A percentile compares a stretch with the other conserved stretches of the same genome.
These are phyloP conservation scores for Ceratocystis huliohia DNA, from an alignment of 2,329 filamentous ascomycete genomes.

Conservation along the genomic window DNA sequence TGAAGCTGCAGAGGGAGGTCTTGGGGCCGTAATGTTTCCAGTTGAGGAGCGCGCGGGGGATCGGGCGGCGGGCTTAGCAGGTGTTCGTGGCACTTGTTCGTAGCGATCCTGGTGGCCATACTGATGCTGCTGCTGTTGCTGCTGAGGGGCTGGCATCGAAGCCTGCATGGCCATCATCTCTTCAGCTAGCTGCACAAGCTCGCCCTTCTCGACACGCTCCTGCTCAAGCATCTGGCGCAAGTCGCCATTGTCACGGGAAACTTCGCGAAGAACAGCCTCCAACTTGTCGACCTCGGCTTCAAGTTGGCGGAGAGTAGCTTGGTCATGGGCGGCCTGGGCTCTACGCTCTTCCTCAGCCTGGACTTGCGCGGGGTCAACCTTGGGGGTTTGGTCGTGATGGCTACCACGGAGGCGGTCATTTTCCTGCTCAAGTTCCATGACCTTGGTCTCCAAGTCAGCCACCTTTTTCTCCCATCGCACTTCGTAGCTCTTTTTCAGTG, in stretches of 20 bases:
- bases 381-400: neutral
- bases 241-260: conserved; percentile 56
- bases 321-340: conserved; percentile 39
- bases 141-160: conserved; percentile 25
- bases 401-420: conserved; percentile 60
- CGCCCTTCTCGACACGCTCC: conserved; percentile 72
- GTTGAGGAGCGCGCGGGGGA: conserved; percentile 21
- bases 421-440: conserved; percentile 57
- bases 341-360: conserved; percentile 44
- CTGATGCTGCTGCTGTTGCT: conserved; percentile 22
- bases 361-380: conserved; percentile 33
- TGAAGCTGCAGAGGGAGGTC: conserved; percentile 19
- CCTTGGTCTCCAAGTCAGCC: conserved; percentile 58
- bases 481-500: conserved; percentile 76
- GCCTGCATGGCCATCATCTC: conserved; percentile 66
- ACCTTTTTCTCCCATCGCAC: conserved; percentile 80
- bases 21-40: conserved; percentile 4
- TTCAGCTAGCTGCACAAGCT: conserved; percentile 67
- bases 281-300: conserved; percentile 65
- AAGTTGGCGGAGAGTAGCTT: conserved; percentile 54
- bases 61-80: conserved; percentile 24
- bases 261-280: conserved; percentile 55
- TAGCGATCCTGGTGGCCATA: conserved; percentile 22
- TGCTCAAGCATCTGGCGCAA: conserved; percentile 54
- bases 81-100: conserved; percentile 23